phyloP scores from a whole-genome alignment of 2,329 filamentous ascomycete genomes.

The Phyllosticta capitalensis region DNA sequence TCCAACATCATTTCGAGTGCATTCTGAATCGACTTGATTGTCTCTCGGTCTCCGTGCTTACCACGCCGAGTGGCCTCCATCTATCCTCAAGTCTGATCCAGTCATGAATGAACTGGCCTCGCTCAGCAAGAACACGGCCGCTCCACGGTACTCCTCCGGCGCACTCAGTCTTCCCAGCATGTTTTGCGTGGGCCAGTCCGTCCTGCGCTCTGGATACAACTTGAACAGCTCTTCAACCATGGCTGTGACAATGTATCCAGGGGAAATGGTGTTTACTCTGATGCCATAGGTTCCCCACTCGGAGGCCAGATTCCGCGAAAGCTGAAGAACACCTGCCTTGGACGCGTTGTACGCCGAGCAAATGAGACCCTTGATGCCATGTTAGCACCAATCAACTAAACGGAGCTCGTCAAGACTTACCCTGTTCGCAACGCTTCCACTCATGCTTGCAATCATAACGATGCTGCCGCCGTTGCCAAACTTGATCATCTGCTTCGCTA shows the following conservation, averaged over 20 bases:
- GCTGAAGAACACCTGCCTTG: constrained; percentile 65
- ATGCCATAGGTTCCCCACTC: constrained; percentile 68
- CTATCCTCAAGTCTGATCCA: constrained; percentile 29
- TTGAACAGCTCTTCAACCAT: constrained; percentile 79
- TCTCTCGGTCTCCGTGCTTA: constrained; percentile 12
- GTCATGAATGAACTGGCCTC: constrained; percentile 34
- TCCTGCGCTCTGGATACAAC: constrained; percentile 55
- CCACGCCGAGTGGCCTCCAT: constrained; percentile 31
- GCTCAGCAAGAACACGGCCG: constrained; percentile 30
- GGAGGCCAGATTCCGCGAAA: constrained; percentile 58
- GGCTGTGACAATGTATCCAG: constrained; percentile 69
- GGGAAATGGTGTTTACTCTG: constrained; percentile 71
- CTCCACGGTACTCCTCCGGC: constrained; percentile 29
- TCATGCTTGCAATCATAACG: constrained; percentile 55
- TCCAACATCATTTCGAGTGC: background rate
- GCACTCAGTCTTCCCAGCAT: constrained; percentile 52
- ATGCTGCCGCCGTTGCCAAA: constrained; percentile 52
- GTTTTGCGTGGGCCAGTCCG: constrained; percentile 74
- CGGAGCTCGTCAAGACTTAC: constrained; percentile 36
- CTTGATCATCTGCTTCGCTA: constrained; percentile 54
- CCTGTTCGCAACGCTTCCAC: constrained; percentile 50
- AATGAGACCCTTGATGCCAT: constrained; percentile 44
- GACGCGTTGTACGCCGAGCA: constrained; percentile 65
- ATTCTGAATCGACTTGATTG: background rate
- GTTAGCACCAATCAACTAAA: background rate